Evolutionary conservation across 192 early-diverging fungal genomes (phyloP).

Genomic region (Phycomyces nitens): DNA sequence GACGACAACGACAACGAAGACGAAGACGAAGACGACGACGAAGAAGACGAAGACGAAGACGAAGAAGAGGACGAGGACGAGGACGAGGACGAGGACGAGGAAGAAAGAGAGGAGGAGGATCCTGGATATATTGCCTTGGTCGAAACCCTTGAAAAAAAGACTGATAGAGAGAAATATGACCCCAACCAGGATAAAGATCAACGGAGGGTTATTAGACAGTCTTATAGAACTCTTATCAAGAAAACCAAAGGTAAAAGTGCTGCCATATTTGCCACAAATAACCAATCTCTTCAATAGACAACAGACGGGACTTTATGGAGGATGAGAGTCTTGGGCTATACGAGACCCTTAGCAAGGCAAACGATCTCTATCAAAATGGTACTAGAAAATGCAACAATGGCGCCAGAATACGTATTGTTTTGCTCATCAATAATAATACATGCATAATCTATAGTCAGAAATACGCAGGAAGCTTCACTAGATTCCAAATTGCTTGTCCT

Average conservation of each 20-base stretch:
- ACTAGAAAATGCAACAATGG: no score
- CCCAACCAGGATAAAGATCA: slow-evolving; percentile 28
- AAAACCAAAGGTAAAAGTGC: slow-evolving; percentile 19
- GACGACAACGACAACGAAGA: not conserved
- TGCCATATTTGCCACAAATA: not conserved
- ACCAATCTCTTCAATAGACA: not conserved
- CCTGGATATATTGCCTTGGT: not conserved
- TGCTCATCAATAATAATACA: no score
- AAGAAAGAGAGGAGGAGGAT: not conserved
- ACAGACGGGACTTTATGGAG: slow-evolving; percentile 26
- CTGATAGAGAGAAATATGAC: slow-evolving; percentile 26
- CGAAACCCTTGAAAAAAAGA: slow-evolving; percentile 8
- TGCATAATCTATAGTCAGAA: slow-evolving; percentile 50
- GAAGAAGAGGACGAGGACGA: not conserved
- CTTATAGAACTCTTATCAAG: slow-evolving; percentile 21
- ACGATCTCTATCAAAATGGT: slow-evolving; percentile 20
- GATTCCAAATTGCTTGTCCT: slow-evolving; percentile 81
- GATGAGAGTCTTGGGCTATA: slow-evolving; percentile 3
- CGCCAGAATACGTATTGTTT: no score
- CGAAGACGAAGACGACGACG: not conserved
- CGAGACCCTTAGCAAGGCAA: slow-evolving; percentile 33
- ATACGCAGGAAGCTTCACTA: slow-evolving; percentile 83
- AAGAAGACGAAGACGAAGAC: not conserved
- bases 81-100: not conserved
- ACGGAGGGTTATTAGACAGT: slow-evolving; percentile 22